Base-by-base conservation (phyloP, 352 stramenopile genomes). In the Globisporangium cylindrosporum region DNA sequence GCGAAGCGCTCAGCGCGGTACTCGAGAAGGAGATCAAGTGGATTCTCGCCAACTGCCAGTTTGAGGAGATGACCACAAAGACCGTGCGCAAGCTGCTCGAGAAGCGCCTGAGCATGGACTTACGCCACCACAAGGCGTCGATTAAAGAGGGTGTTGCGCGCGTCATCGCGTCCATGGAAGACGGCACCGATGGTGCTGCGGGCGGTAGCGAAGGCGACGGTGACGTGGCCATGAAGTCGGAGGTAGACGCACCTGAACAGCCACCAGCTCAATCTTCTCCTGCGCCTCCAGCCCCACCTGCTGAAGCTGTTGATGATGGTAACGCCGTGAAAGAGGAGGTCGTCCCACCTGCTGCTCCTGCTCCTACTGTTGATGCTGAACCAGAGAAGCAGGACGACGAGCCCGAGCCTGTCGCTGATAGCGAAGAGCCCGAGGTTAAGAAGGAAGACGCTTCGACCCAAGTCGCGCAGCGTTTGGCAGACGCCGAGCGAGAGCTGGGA, bases 21-120 rank as follows among this genome's bases (percentile, higher is more conserved):
- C 68, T 95, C 10, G 88, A 95, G 63, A 83, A 81, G 38, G 86
- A 94, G 68, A 95, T 95, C 59, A 81, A 84, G 15, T 89, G 82
- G 79, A 92, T 95, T 54, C 68, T 95, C 1, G 72, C 79, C 3
- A 93, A 93, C 55, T 91, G 80, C 57, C 77, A 83, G 41, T 91
- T 93, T 61, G 86, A 95, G 32, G 84, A 92, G 59, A 90, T 95
- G 78, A 95, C 88, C 4, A 95, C 88, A 6, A 90, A 91, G 64
- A 95, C 77, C 9, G 79, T 95, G 56, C 74, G 88, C 38, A 91
- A 92, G 62, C 49, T 91, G 66, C 73, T 95, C 0, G 82, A 93
- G 58, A 74, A 90, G 54, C 82, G 84, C 7, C 72, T 95, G 2
- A 70, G 83, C 0, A 86, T 91, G 69, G 84, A 94, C 55, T 70